Conservation (phyloP, 148 eudicot genomes). For the Nepenthes gracilis region DNA sequence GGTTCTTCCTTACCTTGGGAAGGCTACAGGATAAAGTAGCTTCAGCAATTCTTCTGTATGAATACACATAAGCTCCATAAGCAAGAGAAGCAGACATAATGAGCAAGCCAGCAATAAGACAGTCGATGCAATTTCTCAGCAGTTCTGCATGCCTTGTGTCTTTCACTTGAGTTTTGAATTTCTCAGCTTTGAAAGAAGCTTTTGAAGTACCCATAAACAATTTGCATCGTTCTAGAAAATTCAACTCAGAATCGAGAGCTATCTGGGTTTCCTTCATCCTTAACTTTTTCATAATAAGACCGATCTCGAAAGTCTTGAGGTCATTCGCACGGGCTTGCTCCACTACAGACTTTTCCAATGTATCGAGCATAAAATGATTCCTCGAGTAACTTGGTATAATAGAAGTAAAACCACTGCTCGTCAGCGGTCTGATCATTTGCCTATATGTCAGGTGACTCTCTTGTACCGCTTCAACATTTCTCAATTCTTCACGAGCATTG, state of each 20-base stretch:
- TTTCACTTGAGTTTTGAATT: slow-evolving; percentile 60
- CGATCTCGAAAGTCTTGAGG: slow-evolving; percentile 61
- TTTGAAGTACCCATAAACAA: slow-evolving; percentile 66
- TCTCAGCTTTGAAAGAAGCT: slow-evolving; percentile 68
- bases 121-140: slow-evolving; percentile 59
- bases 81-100: slow-evolving; percentile 53
- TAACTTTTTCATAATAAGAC: slow-evolving; percentile 55
- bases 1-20: slow-evolving; percentile 30
- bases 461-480: slow-evolving; percentile 23
- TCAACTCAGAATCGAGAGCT: slow-evolving; percentile 43
- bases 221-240: slow-evolving; percentile 64
- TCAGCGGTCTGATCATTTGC: slow-evolving; percentile 25
- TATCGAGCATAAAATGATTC: slow-evolving; percentile 16
- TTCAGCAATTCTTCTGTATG: slow-evolving; percentile 56
- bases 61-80: slow-evolving; percentile 61
- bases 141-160: slow-evolving; percentile 68
- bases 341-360: slow-evolving; percentile 53
- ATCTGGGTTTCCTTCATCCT: slow-evolving; percentile 61
- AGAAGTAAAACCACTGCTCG: slow-evolving; percentile 17
- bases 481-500: slow-evolving; percentile 13
- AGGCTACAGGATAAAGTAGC: slow-evolving; percentile 66
- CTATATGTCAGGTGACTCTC: slow-evolving; percentile 14
- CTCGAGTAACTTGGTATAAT: slow-evolving; percentile 11
- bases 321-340: slow-evolving; percentile 82
- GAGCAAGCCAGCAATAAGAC: slow-evolving; percentile 68